Percentiles rank a stretch among this genome's conserved stretches.
Conservation (phyloP, 495 filamentous ascomycete species). For the Aspergillus taichungensis region DNA sequence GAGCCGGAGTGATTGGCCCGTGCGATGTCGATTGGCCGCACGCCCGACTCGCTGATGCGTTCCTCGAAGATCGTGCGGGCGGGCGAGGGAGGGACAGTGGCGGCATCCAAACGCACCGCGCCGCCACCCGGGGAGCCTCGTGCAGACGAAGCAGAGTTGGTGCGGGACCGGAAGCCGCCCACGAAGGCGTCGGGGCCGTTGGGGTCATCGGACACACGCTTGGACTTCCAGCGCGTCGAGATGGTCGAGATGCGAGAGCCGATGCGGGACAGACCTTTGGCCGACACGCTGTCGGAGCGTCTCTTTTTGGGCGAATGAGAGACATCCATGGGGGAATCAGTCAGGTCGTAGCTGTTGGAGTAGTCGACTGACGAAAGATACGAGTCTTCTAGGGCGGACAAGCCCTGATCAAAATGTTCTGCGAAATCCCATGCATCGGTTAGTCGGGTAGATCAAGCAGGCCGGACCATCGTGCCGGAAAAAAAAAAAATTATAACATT, state of each 20-base stretch:
- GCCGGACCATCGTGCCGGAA: conserved; percentile 3
- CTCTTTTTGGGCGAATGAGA: conserved; percentile 48
- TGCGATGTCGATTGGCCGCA: conserved; percentile 47
- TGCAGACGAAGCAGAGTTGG: conserved; percentile 62
- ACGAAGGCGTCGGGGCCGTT: conserved; percentile 30
- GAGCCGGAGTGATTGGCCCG: conserved; percentile 43
- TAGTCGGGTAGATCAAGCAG: neutral
- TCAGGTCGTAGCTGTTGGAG: conserved; percentile 51
- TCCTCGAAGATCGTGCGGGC: conserved; percentile 58
- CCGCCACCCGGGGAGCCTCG: conserved; percentile 49
- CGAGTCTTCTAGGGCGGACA: conserved; percentile 23
- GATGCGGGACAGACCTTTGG: conserved; percentile 56
- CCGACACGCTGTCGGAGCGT: conserved; percentile 56
- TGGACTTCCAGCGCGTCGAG: conserved; percentile 54
- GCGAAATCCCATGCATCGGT: neutral
- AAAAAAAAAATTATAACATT: no score
- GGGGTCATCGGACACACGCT: conserved; percentile 40
- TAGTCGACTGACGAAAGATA: conserved; percentile 24
- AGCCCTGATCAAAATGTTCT: conserved; percentile 33
- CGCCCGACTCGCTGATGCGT: conserved; percentile 37
- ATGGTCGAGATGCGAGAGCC: conserved; percentile 66
- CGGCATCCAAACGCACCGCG: conserved; percentile 40
- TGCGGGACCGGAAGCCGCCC: conserved; percentile 34
- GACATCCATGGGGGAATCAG: conserved; percentile 52
- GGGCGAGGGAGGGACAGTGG: conserved; percentile 52